Percentiles rank a stretch among this genome's conserved stretches.
These are phyloP conservation scores for Crepidotus variabilis DNA, from an alignment of 768 basidiomycete species.

Conservation along the genomic window DNA sequence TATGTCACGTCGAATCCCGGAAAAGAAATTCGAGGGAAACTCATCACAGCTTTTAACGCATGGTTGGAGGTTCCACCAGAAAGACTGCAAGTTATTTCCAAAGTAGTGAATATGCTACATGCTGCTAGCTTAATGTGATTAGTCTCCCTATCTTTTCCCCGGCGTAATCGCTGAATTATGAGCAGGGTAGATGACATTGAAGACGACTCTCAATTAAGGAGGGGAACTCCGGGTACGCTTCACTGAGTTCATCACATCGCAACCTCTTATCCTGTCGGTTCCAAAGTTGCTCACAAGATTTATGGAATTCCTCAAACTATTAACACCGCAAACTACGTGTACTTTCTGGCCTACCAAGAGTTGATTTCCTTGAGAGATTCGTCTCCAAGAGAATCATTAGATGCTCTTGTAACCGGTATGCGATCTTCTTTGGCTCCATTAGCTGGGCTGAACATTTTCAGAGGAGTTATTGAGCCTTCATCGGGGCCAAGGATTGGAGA, in stretches of 20 bases:
- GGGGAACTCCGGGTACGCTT: constrained; percentile 73
- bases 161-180: neutral
- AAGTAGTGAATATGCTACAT: constrained; percentile 91
- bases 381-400: constrained; percentile 42
- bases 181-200: constrained; percentile 91
- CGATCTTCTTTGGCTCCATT: neutral
- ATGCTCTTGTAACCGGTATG: constrained; percentile 73
- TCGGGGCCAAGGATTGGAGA: constrained; percentile 91
- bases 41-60: constrained; percentile 89
- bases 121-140: constrained; percentile 87
- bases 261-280: neutral
- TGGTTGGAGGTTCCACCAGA: constrained; percentile 84
- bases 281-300: constrained; percentile 87
- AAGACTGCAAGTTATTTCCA: constrained; percentile 69
- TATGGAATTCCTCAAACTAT: constrained; percentile 97
- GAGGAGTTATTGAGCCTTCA: constrained; percentile 82
- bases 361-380: constrained; percentile 55
- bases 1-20: constrained; percentile 85
- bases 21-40: constrained; percentile 84
- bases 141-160: neutral
- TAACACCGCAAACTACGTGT: constrained; percentile 96
- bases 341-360: constrained; percentile 90
- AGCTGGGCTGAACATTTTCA: constrained; percentile 9
- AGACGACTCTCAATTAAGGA: constrained; percentile 81
- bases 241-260: neutral